Evolutionary conservation across 768 basidiomycete genomes (phyloP).

Genomic region (Leccinum longicurvipes): DNA sequence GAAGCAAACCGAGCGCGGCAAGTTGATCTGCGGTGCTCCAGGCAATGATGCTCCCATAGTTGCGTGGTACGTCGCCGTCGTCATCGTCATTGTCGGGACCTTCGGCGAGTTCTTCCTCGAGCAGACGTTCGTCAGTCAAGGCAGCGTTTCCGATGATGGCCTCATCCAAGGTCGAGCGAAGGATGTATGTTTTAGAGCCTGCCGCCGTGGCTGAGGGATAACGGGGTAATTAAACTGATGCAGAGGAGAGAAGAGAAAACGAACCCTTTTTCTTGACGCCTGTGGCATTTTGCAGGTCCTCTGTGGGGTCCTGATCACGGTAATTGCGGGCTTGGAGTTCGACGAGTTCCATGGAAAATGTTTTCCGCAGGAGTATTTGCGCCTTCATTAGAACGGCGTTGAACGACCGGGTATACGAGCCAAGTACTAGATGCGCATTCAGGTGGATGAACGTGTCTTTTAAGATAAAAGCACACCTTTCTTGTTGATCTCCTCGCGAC

Average conservation of each 20-base stretch:
- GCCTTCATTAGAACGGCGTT: slow-evolving; percentile 60
- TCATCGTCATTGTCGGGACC: slow-evolving; percentile 45
- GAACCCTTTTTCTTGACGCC: slow-evolving; percentile 68
- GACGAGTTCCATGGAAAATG: slow-evolving; percentile 82
- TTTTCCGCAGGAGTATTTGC: slow-evolving; percentile 58
- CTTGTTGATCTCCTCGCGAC: slow-evolving; percentile 83
- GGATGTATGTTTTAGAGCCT: slow-evolving; percentile 77
- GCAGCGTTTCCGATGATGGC: slow-evolving; percentile 60
- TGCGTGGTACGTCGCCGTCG: slow-evolving; percentile 47
- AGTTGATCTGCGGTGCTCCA: slow-evolving; percentile 71
- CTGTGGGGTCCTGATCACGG: slow-evolving; percentile 37
- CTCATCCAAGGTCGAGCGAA: slow-evolving; percentile 70
- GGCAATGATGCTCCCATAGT: slow-evolving; percentile 67
- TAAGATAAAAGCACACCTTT: slow-evolving; percentile 48
- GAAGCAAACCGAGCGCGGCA: slow-evolving; percentile 67
- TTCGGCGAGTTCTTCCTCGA: slow-evolving; percentile 49
- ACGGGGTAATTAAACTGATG: neutral
- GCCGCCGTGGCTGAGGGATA: slow-evolving; percentile 38
- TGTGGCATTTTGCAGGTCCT: slow-evolving; percentile 48
- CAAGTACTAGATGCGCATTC: slow-evolving; percentile 38
- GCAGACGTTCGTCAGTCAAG: slow-evolving; percentile 41
- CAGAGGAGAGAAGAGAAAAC: neutral
- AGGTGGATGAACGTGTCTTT: neutral
- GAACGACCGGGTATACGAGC: slow-evolving; percentile 53
- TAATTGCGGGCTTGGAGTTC: slow-evolving; percentile 62